Percentiles rank a stretch among this genome's conserved stretches.
phyloP scores from a whole-genome alignment of 2,329 filamentous ascomycete species.

The Botryotinia convoluta region DNA sequence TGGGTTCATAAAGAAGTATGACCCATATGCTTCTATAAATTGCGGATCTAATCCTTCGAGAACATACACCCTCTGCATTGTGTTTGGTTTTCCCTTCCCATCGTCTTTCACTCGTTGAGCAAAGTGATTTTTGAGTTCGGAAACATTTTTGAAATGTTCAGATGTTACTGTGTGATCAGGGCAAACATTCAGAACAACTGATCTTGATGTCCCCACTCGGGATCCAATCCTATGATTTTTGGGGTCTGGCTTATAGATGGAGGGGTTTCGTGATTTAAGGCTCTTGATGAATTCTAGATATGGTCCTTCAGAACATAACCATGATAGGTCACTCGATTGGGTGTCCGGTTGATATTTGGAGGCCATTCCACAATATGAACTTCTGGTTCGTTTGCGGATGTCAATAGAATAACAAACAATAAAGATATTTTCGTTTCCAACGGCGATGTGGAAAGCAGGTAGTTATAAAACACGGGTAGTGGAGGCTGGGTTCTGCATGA shows the following conservation, averaged over 20 bases:
- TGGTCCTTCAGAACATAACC: conserved; percentile 19
- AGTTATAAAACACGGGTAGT: not conserved
- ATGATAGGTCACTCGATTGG: conserved; percentile 1
- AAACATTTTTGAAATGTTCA: not conserved
- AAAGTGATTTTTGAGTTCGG: not conserved
- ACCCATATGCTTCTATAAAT: conserved; percentile 16
- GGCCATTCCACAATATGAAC: not conserved
- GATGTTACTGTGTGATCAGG: not conserved
- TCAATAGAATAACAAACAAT: not conserved
- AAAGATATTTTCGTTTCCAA: not conserved
- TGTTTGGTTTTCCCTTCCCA: not conserved
- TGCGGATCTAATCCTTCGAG: conserved; percentile 21
- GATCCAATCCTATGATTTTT: conserved; percentile 17
- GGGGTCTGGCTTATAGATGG: conserved; percentile 8
- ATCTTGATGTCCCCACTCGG: conserved; percentile 19
- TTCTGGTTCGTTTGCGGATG: not conserved
- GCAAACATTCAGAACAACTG: not conserved
- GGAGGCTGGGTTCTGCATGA: not conserved
- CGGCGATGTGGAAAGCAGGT: not conserved
- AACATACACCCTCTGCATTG: conserved; percentile 16
- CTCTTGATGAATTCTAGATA: conserved; percentile 17
- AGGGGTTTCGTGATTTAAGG: conserved; percentile 8
- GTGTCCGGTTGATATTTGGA: not conserved
- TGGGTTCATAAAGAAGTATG: conserved; percentile 21
- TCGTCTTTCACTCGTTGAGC: not conserved